Evolutionary conservation across 345 rosid genomes (phyloP).

Genomic region (Ricinus communis): DNA sequence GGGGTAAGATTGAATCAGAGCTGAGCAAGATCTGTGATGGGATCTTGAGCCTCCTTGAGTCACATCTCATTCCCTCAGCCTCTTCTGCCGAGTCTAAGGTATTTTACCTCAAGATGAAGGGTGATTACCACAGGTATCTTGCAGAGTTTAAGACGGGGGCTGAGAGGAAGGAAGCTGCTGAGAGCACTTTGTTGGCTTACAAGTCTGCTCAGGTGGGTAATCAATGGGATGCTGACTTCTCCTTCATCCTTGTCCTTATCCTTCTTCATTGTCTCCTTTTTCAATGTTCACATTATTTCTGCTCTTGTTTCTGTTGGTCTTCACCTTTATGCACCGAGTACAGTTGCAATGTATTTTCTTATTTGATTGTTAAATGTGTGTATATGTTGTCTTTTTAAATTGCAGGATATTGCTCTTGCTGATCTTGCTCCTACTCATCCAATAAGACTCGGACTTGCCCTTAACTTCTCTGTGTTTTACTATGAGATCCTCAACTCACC

Average conservation of each 20-base stretch:
- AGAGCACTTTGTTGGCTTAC: constrained; percentile 90
- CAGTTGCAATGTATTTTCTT: background rate
- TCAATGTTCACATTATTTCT: background rate
- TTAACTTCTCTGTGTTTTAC: constrained; percentile 96
- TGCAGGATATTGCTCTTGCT: constrained; percentile 88
- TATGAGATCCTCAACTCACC: constrained; percentile 98
- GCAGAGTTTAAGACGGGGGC: constrained; percentile 93
- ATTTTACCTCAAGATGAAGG: constrained; percentile 96
- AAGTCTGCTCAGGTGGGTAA: constrained; percentile 87
- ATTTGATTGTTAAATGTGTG: background rate
- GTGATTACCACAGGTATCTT: constrained; percentile 90
- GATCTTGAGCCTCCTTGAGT: constrained; percentile 78
- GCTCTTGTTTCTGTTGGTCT: background rate
- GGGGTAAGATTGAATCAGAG: constrained; percentile 84
- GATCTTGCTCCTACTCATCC: constrained; percentile 96
- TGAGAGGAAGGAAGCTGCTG: constrained; percentile 98
- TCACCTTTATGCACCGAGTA: background rate
- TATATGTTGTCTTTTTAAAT: constrained; percentile 10
- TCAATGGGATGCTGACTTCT: background rate
- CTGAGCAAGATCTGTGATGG: constrained; percentile 90
- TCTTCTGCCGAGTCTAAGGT: constrained; percentile 91
- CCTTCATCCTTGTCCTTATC: background rate
- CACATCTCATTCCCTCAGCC: constrained; percentile 83
- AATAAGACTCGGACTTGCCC: constrained; percentile 94
- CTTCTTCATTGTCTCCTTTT: background rate